phyloP scores from a whole-genome alignment of 2,329 filamentous ascomycete species.

The Penicillium sp. region DNA sequence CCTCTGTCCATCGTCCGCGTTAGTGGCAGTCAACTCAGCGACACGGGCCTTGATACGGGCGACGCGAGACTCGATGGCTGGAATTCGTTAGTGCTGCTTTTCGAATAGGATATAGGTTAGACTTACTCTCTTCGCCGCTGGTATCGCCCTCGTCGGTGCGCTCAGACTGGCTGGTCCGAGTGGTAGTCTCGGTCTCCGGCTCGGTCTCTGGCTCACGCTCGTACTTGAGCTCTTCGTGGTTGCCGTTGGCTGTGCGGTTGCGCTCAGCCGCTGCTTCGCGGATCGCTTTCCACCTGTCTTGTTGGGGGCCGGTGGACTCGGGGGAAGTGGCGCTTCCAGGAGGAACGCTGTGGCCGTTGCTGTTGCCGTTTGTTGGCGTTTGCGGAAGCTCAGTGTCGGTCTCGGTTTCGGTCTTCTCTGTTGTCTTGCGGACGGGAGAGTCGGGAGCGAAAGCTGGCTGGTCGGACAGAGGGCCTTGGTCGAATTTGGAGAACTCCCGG shows the following conservation, averaged over 20 bases:
- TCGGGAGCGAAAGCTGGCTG: conserved; percentile 81
- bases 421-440: conserved; percentile 25
- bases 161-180: conserved; percentile 58
- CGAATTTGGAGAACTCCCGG: conserved; percentile 66
- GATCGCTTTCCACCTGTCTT: conserved; percentile 94
- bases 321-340: conserved; percentile 8
- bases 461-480: conserved; percentile 84
- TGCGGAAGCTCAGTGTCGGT: conserved; percentile 15
- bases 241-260: neutral
- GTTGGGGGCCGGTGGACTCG: conserved; percentile 21
- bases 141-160: conserved; percentile 79
- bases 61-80: conserved; percentile 93
- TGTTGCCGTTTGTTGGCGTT: conserved; percentile 20
- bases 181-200: conserved; percentile 61
- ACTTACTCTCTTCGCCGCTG: conserved; percentile 93
- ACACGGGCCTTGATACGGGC: conserved; percentile 97
- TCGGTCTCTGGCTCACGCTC: conserved; percentile 59
- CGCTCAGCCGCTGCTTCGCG: conserved; percentile 78
- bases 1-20: conserved; percentile 55
- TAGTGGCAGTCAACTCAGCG: conserved; percentile 86
- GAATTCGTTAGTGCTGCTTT: conserved; percentile 27
- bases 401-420: conserved; percentile 9
- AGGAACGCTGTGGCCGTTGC: conserved; percentile 10
- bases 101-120: neutral
- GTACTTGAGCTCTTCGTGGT: neutral